phyloP scores from a whole-genome alignment of 2,329 filamentous ascomycete species.

The Capronia coronata region DNA sequence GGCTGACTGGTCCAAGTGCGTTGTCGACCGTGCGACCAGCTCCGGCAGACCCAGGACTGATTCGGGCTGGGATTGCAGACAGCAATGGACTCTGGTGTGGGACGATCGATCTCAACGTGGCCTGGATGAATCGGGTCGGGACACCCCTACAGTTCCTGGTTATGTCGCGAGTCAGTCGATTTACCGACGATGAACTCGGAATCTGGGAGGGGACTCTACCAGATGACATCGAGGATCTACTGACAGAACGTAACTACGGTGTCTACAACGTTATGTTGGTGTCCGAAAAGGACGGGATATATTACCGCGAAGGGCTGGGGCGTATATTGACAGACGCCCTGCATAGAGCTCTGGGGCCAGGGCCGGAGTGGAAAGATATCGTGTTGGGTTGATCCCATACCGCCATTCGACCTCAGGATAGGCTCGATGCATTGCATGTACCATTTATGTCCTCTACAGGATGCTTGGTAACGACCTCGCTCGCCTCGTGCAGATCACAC shows the following conservation, averaged over 20 bases:
- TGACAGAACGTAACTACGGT: conserved; percentile 22
- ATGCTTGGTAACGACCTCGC: too few species aligned
- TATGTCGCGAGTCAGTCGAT: conserved; percentile 25
- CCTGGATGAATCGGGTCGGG: conserved; percentile 19
- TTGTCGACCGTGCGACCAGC: conserved; percentile 27
- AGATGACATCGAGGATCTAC: conserved; percentile 24
- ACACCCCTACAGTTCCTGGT: conserved; percentile 25
- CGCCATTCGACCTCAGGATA: background rate
- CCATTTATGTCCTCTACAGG: background rate
- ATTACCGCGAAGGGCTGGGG: conserved; percentile 27
- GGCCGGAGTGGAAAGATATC: conserved; percentile 26
- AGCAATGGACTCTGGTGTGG: conserved; percentile 26
- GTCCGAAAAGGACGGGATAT: conserved; percentile 21
- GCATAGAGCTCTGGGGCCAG: conserved; percentile 21
- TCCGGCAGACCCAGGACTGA: conserved; percentile 27
- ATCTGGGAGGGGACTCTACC: conserved; percentile 25
- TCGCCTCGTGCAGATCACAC: too few species aligned
- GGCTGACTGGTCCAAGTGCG: conserved; percentile 28
- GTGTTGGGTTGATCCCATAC: conserved; percentile 19
- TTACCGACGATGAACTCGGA: conserved; percentile 27
- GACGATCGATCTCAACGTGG: conserved; percentile 26
- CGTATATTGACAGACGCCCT: conserved; percentile 24
- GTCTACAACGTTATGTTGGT: conserved; percentile 29
- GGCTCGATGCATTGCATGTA: background rate
- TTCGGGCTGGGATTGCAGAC: conserved; percentile 27